Conservation (phyloP, 768 basidiomycete species). For the Pulveroboletus sp. region DNA sequence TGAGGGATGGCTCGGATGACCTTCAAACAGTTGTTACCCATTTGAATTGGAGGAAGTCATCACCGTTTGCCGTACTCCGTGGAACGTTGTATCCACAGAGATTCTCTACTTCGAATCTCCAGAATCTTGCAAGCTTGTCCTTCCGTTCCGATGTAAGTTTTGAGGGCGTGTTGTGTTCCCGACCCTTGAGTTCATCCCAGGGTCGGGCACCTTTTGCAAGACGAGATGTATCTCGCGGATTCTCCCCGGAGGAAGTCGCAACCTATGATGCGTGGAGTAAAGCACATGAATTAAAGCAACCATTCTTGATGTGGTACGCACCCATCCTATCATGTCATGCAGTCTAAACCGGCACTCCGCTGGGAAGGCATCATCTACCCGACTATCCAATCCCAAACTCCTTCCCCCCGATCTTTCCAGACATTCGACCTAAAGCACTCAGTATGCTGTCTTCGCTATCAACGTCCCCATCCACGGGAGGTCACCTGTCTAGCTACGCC, state of each 20-base stretch:
- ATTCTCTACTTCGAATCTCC: conserved; percentile 23
- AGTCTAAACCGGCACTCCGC: conserved; percentile 2
- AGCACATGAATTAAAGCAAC: conserved; percentile 25
- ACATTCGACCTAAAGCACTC: conserved; percentile 12
- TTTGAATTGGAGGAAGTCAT: conserved; percentile 50
- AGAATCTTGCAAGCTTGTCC: conserved; percentile 40
- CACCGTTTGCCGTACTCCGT: conserved; percentile 51
- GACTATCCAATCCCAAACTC: conserved; percentile 60
- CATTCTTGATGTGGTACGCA: conserved; percentile 37
- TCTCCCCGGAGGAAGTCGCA: conserved; percentile 35
- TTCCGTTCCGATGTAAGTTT: conserved; percentile 20
- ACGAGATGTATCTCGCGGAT: conserved; percentile 57
- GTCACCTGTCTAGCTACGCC: conserved; percentile 50
- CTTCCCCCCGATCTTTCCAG: conserved; percentile 46
- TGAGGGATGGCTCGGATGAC: conserved; percentile 33
- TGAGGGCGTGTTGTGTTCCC: background rate
- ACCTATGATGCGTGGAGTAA: conserved; percentile 39
- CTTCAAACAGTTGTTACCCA: conserved; percentile 43
- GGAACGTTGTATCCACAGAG: conserved; percentile 47
- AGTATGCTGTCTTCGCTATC: conserved; percentile 43
- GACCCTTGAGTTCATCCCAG: conserved; percentile 7
- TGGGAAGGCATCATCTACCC: conserved; percentile 41
- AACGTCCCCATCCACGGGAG: conserved; percentile 36
- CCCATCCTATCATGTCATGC: background rate
- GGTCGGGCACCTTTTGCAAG: conserved; percentile 34